phyloP scores from a whole-genome alignment of 441 rosid species.

The Populus hybrid region DNA sequence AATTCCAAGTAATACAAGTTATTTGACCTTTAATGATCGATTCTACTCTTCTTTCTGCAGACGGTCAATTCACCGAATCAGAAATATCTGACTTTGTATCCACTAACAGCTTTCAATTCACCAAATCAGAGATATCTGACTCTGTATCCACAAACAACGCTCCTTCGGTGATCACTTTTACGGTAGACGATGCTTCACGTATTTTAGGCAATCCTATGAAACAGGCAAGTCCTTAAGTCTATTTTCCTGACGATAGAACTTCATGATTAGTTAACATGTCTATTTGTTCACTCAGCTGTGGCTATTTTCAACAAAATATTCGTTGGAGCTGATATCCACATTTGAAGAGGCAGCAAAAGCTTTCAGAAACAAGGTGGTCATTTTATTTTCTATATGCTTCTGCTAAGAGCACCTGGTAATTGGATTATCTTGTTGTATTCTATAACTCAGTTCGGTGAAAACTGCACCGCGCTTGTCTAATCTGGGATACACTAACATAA shows the following conservation, averaged over 20 bases:
- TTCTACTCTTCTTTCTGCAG: conserved; percentile 31
- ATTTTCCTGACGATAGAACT: neutral
- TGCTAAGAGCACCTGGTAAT: neutral
- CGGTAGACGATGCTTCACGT: conserved; percentile 21
- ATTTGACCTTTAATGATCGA: neutral
- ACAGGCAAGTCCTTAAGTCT: conserved; percentile 23
- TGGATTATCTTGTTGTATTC: neutral
- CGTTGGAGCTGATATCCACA: conserved; percentile 20
- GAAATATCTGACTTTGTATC: conserved; percentile 54
- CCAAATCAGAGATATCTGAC: conserved; percentile 45
- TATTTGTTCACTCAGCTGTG: conserved; percentile 25
- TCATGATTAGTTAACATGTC: neutral
- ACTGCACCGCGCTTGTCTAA: neutral
- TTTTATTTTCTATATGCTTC: neutral
- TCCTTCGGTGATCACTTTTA: conserved; percentile 29
- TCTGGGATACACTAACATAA: neutral
- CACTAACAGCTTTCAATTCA: conserved; percentile 30
- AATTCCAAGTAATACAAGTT: neutral
- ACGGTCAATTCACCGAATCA: conserved; percentile 43
- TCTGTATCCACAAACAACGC: conserved; percentile 36
- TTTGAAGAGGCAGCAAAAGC: conserved; percentile 35
- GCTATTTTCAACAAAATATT: conserved; percentile 32
- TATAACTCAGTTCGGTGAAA: neutral
- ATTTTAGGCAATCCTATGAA: conserved; percentile 37
- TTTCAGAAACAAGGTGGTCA: conserved; percentile 38